These are phyloP conservation scores for Leishmania tropica DNA, from an alignment of 208 protist species.

Conservation along the genomic window DNA sequence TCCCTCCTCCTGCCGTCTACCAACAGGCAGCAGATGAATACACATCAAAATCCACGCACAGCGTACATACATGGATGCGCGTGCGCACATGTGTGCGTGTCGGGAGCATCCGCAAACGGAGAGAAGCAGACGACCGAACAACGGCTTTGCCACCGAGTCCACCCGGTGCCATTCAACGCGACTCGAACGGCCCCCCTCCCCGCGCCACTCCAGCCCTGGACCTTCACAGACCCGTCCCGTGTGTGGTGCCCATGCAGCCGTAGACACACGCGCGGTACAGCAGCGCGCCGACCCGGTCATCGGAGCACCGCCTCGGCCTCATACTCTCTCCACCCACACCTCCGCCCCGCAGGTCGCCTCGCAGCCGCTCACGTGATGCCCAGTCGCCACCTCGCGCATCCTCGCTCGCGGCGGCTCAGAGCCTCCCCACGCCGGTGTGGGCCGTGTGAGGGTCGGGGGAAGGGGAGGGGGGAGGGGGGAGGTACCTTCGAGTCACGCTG, in stretches of 20 bases:
- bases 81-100: not conserved
- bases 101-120: not conserved
- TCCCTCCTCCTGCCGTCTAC: no score
- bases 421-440: not conserved
- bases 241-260: not conserved
- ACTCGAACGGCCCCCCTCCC: no score
- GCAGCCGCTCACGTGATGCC: not conserved
- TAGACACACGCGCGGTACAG: not conserved
- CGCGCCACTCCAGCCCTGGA: not conserved
- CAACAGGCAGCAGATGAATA: no score
- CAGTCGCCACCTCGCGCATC: not conserved
- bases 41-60: no score
- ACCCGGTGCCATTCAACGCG: no score
- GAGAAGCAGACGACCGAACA: not conserved
- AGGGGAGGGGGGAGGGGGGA: not conserved
- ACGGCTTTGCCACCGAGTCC: not conserved
- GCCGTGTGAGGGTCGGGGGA: no score
- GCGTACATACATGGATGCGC: not conserved
- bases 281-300: not conserved
- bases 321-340: not conserved
- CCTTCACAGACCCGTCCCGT: no score
- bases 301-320: not conserved
- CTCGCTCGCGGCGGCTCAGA: not conserved
- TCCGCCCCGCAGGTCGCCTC: not conserved
- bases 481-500: not conserved